These are phyloP conservation scores for Hanseniaspora guilliermondii DNA, from an alignment of 805 yeast species.

Conservation along the genomic window DNA sequence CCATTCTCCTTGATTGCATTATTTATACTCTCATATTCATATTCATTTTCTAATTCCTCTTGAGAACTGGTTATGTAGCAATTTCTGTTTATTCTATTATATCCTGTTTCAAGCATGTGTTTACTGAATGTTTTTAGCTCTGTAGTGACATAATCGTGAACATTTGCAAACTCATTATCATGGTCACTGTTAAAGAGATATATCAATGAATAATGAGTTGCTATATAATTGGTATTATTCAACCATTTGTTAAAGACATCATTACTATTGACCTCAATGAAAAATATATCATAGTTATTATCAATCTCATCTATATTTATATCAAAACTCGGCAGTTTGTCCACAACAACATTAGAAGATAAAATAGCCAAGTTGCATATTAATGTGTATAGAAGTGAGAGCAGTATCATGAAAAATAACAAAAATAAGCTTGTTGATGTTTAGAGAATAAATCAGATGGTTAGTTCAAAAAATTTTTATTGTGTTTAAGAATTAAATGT, in stretches of 20 bases:
- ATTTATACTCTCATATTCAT: neutral
- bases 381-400: neutral
- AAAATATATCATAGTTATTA: neutral
- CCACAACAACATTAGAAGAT: neutral
- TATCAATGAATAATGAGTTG: slow-evolving; percentile 1
- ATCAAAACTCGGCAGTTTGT: neutral
- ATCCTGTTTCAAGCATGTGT: neutral
- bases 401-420: neutral
- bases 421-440: too few species aligned
- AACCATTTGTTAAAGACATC: slow-evolving; percentile 6
- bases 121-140: slow-evolving; percentile 5
- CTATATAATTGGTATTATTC: slow-evolving; percentile 2
- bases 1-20: neutral
- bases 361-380: neutral
- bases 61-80: neutral
- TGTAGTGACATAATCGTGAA: slow-evolving; percentile 22
- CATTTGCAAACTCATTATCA: neutral
- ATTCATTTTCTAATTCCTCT: neutral
- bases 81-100: neutral
- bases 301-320: neutral
- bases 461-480: too few species aligned
- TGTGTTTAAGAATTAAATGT: too few species aligned
- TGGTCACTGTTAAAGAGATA: slow-evolving; percentile 3
- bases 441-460: too few species aligned
- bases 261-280: neutral